Percentiles rank a stretch among this genome's conserved stretches.
These are phyloP conservation scores for Metschnikowia kofuensis DNA, from an alignment of 805 yeast species.

Conservation along the genomic window DNA sequence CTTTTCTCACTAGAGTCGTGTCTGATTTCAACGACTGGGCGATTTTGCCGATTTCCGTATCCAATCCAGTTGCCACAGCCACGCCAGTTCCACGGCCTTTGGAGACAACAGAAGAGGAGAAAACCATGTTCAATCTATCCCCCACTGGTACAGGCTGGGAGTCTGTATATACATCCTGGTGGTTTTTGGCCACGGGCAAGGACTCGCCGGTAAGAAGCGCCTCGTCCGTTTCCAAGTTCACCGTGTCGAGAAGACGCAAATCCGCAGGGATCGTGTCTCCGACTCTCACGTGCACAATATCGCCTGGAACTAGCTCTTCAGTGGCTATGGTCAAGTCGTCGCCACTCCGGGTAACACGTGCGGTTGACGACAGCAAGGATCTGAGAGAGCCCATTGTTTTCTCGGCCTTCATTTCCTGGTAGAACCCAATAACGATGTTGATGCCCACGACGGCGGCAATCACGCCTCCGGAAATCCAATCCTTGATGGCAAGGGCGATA, in stretches of 20 bases:
- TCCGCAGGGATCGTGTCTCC: constrained; percentile 84
- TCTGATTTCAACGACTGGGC: constrained; percentile 40
- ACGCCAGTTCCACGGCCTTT: constrained; percentile 74
- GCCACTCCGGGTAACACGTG: constrained; percentile 62
- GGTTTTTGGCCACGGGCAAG: constrained; percentile 56
- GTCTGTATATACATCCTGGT: constrained; percentile 35
- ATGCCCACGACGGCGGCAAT: constrained; percentile 62
- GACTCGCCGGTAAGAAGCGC: constrained; percentile 66
- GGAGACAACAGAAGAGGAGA: constrained; percentile 61
- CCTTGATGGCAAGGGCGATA: constrained; percentile 67
- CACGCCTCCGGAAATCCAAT: constrained; percentile 82
- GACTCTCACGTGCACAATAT: constrained; percentile 55
- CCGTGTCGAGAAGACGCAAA: constrained; percentile 51
- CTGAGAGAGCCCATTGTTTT: constrained; percentile 73
- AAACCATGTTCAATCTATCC: constrained; percentile 69
- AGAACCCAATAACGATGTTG: constrained; percentile 63
- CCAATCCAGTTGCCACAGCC: constrained; percentile 62
- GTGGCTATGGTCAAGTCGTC: constrained; percentile 53
- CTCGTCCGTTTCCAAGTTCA: constrained; percentile 70
- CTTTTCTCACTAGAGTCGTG: constrained; percentile 36
- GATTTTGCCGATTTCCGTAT: constrained; percentile 71
- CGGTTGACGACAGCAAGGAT: constrained; percentile 66
- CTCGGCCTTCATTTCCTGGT: constrained; percentile 71
- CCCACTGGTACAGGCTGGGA: constrained; percentile 54
- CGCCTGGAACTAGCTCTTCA: constrained; percentile 69